Base-by-base conservation (phyloP, 1,139 yeast genomes). In the Ashbya aceris region DNA sequence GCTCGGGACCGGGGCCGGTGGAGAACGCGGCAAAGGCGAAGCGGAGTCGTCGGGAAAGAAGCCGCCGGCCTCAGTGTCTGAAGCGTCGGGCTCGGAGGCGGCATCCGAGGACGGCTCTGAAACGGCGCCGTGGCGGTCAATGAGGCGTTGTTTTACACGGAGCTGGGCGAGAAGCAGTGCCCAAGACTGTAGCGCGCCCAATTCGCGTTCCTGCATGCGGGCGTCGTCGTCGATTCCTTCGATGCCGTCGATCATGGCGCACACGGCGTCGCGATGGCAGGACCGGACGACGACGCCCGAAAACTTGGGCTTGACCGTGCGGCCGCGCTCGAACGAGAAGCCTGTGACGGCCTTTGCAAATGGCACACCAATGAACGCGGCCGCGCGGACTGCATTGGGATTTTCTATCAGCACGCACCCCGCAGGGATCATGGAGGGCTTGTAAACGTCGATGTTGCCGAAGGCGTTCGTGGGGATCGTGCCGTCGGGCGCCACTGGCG, bases 261-360 rank as follows among this genome's bases (percentile, higher is more conserved):
- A 56, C 30, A 87, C 69, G 0, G 95, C 95, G 33, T 83, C 94
- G 47, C 68, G 67, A 49, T 66, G 76, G 52, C 80, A 80, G 28
- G 56, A 55, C 3, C 83, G 80, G 8, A 89, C 77, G 2, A 91
- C 82, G 26, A 87, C 73, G 1, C 98, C 98, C 3, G 81, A 79
- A 41, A 79, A 75, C 44, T 70, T 68, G 0, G 95, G 94, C 14
- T 77, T 77, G 0, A 83, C 79, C 3, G 65, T 64, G 37, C 73
- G 57, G 2, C 59, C 57, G 45, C 58, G 57, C 39, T 68, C 71
- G 61, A 84, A 91, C 45, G 84, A 91, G 65, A 93, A 89, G 0
- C 93, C 87, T 3, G 81, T 79, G 3, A 89, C 86, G 0, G 96
- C 97, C 39, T 76, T 78, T 0, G 96, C 97, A 64, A 72, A 87